Conservation (phyloP, 495 filamentous ascomycete genomes). For the Halenospora varia region DNA sequence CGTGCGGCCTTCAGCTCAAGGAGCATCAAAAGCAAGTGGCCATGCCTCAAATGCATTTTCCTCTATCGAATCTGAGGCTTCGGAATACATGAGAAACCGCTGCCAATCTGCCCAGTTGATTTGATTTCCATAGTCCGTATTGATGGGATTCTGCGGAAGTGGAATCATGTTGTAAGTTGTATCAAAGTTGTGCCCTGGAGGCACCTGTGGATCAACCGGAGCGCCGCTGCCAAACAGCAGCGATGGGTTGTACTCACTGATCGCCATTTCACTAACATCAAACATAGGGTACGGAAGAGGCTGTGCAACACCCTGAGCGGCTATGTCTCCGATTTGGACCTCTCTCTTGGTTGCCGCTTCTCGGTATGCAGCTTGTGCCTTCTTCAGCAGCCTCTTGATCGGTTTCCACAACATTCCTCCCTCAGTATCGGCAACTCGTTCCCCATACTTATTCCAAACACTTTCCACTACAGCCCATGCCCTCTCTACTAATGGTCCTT, state of each 20-base stretch:
- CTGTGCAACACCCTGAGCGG: slow-evolving; percentile 7
- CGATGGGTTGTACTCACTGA: slow-evolving; percentile 12
- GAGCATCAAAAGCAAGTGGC: slow-evolving; percentile 11
- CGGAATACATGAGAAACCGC: slow-evolving; percentile 12
- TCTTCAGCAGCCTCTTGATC: slow-evolving; percentile 49
- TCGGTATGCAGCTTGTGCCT: slow-evolving; percentile 29
- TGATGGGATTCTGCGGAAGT: slow-evolving; percentile 8
- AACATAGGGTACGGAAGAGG: slow-evolving; percentile 9
- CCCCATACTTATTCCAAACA: slow-evolving; percentile 41
- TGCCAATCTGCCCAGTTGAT: slow-evolving; percentile 14
- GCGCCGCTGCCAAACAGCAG: slow-evolving; percentile 8
- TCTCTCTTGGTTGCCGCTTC: slow-evolving; percentile 14
- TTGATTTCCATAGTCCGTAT: slow-evolving; percentile 13
- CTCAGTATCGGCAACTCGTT: slow-evolving; percentile 37
- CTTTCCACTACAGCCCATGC: slow-evolving; percentile 57
- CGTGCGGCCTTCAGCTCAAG: slow-evolving; percentile 14
- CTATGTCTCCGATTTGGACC: slow-evolving; percentile 13
- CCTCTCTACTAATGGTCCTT: slow-evolving; percentile 54
- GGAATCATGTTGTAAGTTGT: slow-evolving; percentile 4
- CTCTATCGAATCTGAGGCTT: slow-evolving; percentile 10
- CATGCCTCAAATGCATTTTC: slow-evolving; percentile 9
- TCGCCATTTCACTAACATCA: slow-evolving; percentile 8
- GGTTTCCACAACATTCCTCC: slow-evolving; percentile 56
- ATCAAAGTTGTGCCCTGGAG: slow-evolving; percentile 11
- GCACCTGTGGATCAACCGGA: slow-evolving; percentile 2